Base-by-base conservation (phyloP, 2,329 filamentous ascomycete species). In the Fusarium anthophilum region DNA sequence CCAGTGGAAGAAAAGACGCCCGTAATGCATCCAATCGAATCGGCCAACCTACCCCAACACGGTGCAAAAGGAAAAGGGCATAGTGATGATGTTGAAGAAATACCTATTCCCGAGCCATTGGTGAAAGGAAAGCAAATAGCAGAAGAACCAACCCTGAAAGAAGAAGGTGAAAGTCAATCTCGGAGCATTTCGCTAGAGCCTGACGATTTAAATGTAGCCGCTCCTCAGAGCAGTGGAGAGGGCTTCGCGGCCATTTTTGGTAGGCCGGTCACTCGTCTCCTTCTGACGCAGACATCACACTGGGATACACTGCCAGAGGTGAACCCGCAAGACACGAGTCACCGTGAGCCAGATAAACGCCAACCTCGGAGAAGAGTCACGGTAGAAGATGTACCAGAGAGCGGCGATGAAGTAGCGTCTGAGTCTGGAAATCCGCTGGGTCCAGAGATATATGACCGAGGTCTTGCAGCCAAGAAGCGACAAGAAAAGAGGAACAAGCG, bases 261-360 rank as follows among this genome's bases (percentile, higher is more conserved):
- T 10, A 26, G 32, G 18, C 32, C 50, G 20, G 32, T 26, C 1
- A 37, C 50, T 53, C 50, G 32, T 37, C n/a, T 53, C 1, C 32
- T 53, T 26, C 32, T 53, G n/a, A 53, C 50, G 0, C 50, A 53
- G n/a, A 53, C 50, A 26, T 18, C 50, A 3, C 50, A 53, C 12
- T 53, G 50, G 32, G 32, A 53, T 6, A 4, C 18, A 26, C 3
- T 53, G 12, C 50, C 12, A 26, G 6, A 20, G 5, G 8, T 15
- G 3, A 20, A 0, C 2, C 32, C 0, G 0, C 50, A 37, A 24
- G 17, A 3, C 0, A 2, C n/a, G 4, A 8, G 7, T 15, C 6
- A 15, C 3, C 28, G 3, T 0, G 28, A 32, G 5, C 28, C 22
- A 8, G 22, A 50, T 1, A 24, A 18, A 2, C 22, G 2, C 22